Evolutionary conservation across 1,139 yeast genomes (phyloP), one percentile per base, ranked within the genome.

Genomic region (Yamadazyma membranifaciens): DNA sequence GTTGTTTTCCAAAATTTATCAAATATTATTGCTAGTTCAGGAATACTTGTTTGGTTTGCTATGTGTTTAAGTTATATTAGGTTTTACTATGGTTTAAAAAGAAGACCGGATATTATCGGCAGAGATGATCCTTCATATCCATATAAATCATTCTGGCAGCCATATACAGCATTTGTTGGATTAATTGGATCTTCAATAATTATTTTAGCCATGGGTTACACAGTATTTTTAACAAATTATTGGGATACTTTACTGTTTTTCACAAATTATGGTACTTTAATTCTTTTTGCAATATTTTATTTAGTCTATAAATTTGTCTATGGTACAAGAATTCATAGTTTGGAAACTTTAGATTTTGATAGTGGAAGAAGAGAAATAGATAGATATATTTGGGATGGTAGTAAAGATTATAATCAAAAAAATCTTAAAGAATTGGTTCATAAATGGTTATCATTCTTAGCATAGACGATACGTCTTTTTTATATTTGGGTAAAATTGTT

Each of bases 331-430:
- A 61, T 77, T 11, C 80, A 75, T 17, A 75, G 86, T 41, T 63
- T 86, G 38, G 87, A 81, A 45, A 79, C 82, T 20, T 60, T 87
- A 43, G 95, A 87, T 57, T 70, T 84, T 49, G 95, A 85, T 55
- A 75, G 87, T 0, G 95, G 94, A 2, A 71, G 95, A 52, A 74
- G 89, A 38, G 94, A 85, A 53, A 76, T 80, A 62, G 88, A 82
- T 55, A 60, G 83, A 37, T 78, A 75, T 47, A 77, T 81, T 31
- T 81, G 87, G 87, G 85, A 81, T 50, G 87, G 83, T 37, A 84
- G 81, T 16, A 59, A 66, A 44, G 75, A 69, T 37, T 70, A 69
- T 46, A 68, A 70, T 45, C 56, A 57, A 20, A 54, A 60, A 37
- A 67, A 60, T 42, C 35, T 65, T 31, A 67, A 65, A 42, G 75